A percentile compares a stretch with the other conserved stretches of the same genome.
Evolutionary conservation across 1,284 basidiomycete species (phyloP).

Genomic region (Hypsizygus ulmarius): DNA sequence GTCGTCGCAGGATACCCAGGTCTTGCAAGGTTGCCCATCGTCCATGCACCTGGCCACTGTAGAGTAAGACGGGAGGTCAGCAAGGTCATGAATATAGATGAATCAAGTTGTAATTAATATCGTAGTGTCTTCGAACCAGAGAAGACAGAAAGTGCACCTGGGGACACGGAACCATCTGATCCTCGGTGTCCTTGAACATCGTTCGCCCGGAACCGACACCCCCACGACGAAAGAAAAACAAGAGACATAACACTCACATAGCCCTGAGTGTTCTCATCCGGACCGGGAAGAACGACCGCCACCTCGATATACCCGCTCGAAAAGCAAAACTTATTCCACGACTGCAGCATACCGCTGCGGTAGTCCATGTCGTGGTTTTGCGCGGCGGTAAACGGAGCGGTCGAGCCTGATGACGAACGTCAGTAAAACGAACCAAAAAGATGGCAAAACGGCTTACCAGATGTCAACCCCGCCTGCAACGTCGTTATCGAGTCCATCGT

Average conservation of each 20-base stretch:
- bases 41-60: constrained; percentile 74
- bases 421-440: background rate
- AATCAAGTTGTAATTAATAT: background rate
- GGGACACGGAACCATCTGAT: no score
- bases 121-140: no score
- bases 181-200: no score
- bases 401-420: constrained; percentile 30
- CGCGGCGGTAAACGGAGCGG: constrained; percentile 39
- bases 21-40: constrained; percentile 88
- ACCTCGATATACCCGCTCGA: constrained; percentile 62
- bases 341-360: constrained; percentile 64
- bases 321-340: constrained; percentile 90
- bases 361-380: constrained; percentile 66
- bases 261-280: constrained; percentile 38
- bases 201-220: no score
- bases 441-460: constrained; percentile 22
- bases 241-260: constrained; percentile 35
- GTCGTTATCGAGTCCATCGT: constrained; percentile 57
- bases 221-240: background rate
- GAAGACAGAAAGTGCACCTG: no score
- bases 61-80: background rate
- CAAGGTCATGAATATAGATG: background rate
- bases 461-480: constrained; percentile 27
- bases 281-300: constrained; percentile 40
- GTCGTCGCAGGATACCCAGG: constrained; percentile 80